A percentile compares a stretch with the other conserved stretches of the same genome.
These are phyloP conservation scores for Linnemannia hyalina DNA, from an alignment of 192 early-diverging fungal genomes.

Conservation along the genomic window DNA sequence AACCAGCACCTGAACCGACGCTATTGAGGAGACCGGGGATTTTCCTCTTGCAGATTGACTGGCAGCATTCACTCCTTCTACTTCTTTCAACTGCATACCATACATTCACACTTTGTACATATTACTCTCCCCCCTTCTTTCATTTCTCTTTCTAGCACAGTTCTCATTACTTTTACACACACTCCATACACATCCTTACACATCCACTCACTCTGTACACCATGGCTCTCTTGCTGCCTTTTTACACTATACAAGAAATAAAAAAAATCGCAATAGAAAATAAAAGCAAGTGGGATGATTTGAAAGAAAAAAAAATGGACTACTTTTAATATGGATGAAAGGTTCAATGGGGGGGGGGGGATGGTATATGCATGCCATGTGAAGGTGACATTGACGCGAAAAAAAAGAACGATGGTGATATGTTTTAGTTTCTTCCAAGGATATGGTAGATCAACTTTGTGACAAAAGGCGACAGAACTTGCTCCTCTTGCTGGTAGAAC, in stretches of 20 bases:
- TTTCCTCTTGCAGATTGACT: neutral
- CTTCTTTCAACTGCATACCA: neutral
- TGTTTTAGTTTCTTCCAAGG: slow-evolving; percentile 35
- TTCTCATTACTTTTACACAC: neutral
- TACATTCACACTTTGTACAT: neutral
- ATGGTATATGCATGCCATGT: neutral
- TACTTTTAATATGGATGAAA: neutral
- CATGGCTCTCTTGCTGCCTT: neutral
- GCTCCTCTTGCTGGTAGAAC: slow-evolving; percentile 72
- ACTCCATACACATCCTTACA: neutral
- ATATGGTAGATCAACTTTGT: slow-evolving; percentile 54
- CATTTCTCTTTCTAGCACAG: neutral
- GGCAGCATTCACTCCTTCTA: neutral
- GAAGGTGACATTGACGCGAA: no score
- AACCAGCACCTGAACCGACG: neutral
- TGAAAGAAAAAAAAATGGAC: neutral
- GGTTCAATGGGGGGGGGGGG: neutral
- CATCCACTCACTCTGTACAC: no score
- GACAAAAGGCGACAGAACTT: slow-evolving; percentile 67
- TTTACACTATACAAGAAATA: neutral
- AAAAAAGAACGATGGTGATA: no score
- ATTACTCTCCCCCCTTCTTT: neutral
- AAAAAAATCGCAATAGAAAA: neutral
- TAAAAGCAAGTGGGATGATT: neutral
- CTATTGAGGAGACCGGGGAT: neutral